phyloP scores from a whole-genome alignment of 768 basidiomycete species.

The Leucocoprinus birnbaumii region DNA sequence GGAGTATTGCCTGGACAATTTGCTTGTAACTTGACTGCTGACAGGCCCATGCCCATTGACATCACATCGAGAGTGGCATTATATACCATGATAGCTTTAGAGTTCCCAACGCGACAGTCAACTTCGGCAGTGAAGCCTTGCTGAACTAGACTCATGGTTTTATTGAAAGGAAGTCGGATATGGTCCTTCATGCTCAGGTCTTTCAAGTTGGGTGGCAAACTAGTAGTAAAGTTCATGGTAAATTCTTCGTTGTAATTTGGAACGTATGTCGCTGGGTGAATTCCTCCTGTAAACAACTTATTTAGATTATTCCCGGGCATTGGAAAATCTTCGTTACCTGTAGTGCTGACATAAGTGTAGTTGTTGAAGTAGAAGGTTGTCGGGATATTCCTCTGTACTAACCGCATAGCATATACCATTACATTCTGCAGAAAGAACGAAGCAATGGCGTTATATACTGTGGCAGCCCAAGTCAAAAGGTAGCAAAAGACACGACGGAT shows the following conservation, averaged over 20 bases:
- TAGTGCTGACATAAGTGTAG: constrained; percentile 3
- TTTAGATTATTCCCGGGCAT: too few species aligned
- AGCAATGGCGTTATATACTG: background rate
- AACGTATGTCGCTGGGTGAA: background rate
- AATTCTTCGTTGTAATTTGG: background rate
- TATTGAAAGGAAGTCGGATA: background rate
- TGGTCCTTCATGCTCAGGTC: background rate
- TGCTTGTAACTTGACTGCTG: too few species aligned
- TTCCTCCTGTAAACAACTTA: background rate
- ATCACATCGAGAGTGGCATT: background rate
- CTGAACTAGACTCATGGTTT: constrained; percentile 4
- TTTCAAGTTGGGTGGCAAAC: background rate
- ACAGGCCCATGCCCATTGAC: too few species aligned
- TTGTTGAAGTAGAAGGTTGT: constrained; percentile 6
- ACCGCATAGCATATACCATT: constrained; percentile 1
- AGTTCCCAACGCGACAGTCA: background rate
- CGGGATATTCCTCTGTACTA: background rate
- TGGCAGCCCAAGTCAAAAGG: too few species aligned
- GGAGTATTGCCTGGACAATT: too few species aligned
- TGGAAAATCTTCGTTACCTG: background rate
- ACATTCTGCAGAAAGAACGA: background rate
- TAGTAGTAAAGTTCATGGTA: background rate
- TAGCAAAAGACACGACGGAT: too few species aligned
- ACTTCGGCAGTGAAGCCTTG: constrained; percentile 6
- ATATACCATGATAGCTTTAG: background rate